Base-by-base conservation (phyloP, 2,329 filamentous ascomycete genomes). In the Coniochaeta prunicola region DNA sequence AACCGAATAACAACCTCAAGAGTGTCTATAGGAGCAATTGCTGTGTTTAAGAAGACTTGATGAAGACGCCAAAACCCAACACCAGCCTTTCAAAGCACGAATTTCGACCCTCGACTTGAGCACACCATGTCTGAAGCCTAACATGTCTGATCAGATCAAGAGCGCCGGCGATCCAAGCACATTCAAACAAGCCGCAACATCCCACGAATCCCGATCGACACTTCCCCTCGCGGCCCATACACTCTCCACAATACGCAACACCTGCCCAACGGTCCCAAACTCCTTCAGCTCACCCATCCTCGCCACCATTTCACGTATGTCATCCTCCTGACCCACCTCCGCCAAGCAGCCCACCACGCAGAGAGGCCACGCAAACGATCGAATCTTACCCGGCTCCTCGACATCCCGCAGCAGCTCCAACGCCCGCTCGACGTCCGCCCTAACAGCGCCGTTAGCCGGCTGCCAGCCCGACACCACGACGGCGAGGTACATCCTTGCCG, bases 391-490 rank as follows among this genome's bases (percentile, higher is more conserved):
- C 69, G 3, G 74, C 63, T 40, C 63, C 36, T 40, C 33, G 10
- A 57, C 36, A 4, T n/a, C 63, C 5, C 65, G 60, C 9, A 78
- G 65, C 36, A 76, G 64, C n/a, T 70, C 66, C 4, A 53, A 64
- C 58, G 58, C 75, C 69, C 17, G 69, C 65, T 19, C 40, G 17
- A 68, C 65, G 21, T 63, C 61, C 34, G 61, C 60, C 1, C 69
- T 68, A 3, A 78, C 71, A 33, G 77, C 75, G 0, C 68, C 66
- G 42, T 68, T 74, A 0, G 71, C 70, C 0, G 76, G 76, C 53
- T 77, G 74, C 77, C 77, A 79, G 5, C 77, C 77, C 0, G 68
- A 72, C 4, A 77, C 68, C 53, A 79, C 74, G 15, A 77, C 71
- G 17, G 71, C 67, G 12, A 79, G 70, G 57, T 79, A 79, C 19